A percentile compares a stretch with the other conserved stretches of the same genome.
These are phyloP conservation scores for Primulina tabacum DNA, from an alignment of 257 asterid species.

Conservation along the genomic window DNA sequence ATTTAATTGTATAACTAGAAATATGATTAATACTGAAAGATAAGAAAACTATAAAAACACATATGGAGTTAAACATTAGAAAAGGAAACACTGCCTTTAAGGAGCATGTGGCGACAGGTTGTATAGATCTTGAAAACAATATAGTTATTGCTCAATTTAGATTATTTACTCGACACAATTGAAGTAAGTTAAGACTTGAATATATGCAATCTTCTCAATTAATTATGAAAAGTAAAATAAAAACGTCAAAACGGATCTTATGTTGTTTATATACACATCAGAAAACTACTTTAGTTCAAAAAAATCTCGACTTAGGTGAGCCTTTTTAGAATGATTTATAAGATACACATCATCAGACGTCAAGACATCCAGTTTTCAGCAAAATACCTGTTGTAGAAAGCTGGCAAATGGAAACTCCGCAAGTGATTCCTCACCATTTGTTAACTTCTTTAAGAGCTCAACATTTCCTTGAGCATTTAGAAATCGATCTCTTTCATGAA, in stretches of 20 bases:
- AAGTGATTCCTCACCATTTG: slow-evolving; percentile 81
- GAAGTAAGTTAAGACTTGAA: too few species aligned
- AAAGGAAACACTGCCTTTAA: too few species aligned
- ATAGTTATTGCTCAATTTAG: too few species aligned
- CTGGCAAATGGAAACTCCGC: slow-evolving; percentile 96
- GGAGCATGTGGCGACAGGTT: too few species aligned
- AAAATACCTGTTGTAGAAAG: slow-evolving; percentile 76
- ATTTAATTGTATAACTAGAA: too few species aligned
- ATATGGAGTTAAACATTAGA: too few species aligned
- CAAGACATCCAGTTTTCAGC: slow-evolving; percentile 24
- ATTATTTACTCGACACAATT: too few species aligned
- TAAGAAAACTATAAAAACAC: too few species aligned
- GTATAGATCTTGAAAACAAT: too few species aligned
- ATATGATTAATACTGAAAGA: background rate
- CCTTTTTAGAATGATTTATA: slow-evolving; percentile 20
- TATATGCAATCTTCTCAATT: too few species aligned
- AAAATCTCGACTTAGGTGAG: slow-evolving; percentile 8
- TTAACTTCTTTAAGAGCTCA: slow-evolving; percentile 43
- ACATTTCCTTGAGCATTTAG: slow-evolving; percentile 35
- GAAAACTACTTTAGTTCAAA: slow-evolving; percentile 4
- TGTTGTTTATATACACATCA: background rate
- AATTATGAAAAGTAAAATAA: background rate
- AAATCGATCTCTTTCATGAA: slow-evolving; percentile 38
- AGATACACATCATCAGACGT: slow-evolving; percentile 13
- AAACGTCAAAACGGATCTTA: slow-evolving; percentile 1